Conservation (phyloP, 371 early-diverging fungal species). For the Parasitella parasitica region DNA sequence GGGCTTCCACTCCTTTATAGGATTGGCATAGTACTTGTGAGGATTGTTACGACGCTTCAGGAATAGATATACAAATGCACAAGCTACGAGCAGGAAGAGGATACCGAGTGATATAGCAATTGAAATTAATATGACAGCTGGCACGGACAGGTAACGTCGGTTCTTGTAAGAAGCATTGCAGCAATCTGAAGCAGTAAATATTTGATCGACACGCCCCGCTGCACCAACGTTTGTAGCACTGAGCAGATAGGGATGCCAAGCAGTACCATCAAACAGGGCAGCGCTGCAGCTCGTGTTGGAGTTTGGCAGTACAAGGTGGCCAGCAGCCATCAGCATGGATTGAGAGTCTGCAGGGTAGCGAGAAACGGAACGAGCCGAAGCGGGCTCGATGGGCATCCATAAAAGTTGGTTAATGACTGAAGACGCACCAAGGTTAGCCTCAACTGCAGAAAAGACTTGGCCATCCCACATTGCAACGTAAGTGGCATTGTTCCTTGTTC, state of each 20-base stretch:
- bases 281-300: slow-evolving; percentile 48
- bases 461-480: slow-evolving; percentile 13
- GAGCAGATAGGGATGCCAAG: slow-evolving; percentile 66
- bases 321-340: slow-evolving; percentile 52
- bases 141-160: slow-evolving; percentile 45
- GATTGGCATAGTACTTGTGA: slow-evolving; percentile 21
- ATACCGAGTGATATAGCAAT: slow-evolving; percentile 71
- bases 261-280: slow-evolving; percentile 63
- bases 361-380: slow-evolving; percentile 1
- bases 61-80: slow-evolving; percentile 38
- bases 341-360: slow-evolving; percentile 33
- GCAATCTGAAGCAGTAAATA: slow-evolving; percentile 23
- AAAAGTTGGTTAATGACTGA: slow-evolving; percentile 23
- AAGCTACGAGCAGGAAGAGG: slow-evolving; percentile 58
- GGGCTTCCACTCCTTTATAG: slow-evolving; percentile 34
- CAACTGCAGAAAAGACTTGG: not conserved
- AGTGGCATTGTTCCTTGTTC: not conserved
- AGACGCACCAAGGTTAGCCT: not conserved
- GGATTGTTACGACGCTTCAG: slow-evolving; percentile 22
- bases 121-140: slow-evolving; percentile 72
- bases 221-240: slow-evolving; percentile 35
- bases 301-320: slow-evolving; percentile 43
- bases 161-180: slow-evolving; percentile 18
- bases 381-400: slow-evolving; percentile 29
- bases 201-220: slow-evolving; percentile 24